Evolutionary conservation across 2,329 filamentous ascomycete genomes (phyloP).

Genomic region (Penicillium sp.): DNA sequence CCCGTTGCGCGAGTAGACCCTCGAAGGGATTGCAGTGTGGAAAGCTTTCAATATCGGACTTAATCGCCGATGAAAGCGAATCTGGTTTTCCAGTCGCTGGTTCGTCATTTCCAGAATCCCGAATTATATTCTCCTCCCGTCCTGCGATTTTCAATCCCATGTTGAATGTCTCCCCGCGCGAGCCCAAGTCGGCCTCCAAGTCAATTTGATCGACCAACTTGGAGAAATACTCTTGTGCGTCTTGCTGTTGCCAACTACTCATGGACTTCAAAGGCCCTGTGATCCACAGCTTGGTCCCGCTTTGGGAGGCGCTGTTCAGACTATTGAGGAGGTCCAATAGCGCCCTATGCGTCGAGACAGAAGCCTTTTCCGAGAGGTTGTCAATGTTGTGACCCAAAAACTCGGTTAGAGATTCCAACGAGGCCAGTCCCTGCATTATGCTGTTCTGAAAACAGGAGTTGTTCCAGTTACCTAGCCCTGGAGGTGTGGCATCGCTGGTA

Average conservation of each 20-base stretch:
- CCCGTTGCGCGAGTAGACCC: constrained; percentile 81
- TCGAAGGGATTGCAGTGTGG: constrained; percentile 73
- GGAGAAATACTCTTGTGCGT: constrained; percentile 95
- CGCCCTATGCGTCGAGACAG: constrained; percentile 51
- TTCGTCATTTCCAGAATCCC: constrained; percentile 22
- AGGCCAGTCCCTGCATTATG: constrained; percentile 79
- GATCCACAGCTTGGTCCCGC: constrained; percentile 78
- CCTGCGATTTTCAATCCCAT: constrained; percentile 42
- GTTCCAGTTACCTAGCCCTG: constrained; percentile 83
- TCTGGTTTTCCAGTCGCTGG: constrained; percentile 12
- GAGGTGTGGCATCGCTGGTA: constrained; percentile 37
- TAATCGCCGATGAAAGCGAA: constrained; percentile 11
- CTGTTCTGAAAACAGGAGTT: constrained; percentile 99
- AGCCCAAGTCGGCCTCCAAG: constrained; percentile 64
- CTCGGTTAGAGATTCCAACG: constrained; percentile 65
- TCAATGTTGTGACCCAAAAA: constrained; percentile 58
- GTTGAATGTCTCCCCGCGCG: constrained; percentile 45
- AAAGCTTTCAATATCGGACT: constrained; percentile 14
- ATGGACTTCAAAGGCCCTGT: constrained; percentile 80
- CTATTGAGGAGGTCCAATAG: constrained; percentile 67
- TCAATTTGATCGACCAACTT: constrained; percentile 84
- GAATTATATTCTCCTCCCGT: constrained; percentile 35
- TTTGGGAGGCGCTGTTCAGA: constrained; percentile 67
- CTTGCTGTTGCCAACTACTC: constrained; percentile 94
- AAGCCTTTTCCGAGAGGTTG: constrained; percentile 36